Conservation (phyloP, 768 basidiomycete species). For the Tricholoma sp. region DNA sequence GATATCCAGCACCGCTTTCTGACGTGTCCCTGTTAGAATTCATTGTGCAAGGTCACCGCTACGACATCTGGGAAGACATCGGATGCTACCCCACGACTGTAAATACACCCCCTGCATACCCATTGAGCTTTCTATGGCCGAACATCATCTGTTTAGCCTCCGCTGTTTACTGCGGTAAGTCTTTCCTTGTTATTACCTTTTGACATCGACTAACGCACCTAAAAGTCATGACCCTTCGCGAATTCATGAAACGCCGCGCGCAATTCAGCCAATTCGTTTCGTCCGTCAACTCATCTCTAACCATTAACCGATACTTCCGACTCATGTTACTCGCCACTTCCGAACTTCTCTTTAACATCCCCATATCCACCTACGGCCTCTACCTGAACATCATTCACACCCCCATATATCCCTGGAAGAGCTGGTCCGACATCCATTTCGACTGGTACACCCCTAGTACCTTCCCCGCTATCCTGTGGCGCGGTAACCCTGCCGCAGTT, state of each 20-base stretch:
- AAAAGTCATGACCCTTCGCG: slow-evolving; percentile 30
- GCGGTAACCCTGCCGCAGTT: slow-evolving; percentile 14
- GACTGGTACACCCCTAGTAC: slow-evolving; percentile 40
- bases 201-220: background rate
- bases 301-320: slow-evolving; percentile 44
- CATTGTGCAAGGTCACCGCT: slow-evolving; percentile 54
- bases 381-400: slow-evolving; percentile 28
- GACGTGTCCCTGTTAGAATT: slow-evolving; percentile 29
- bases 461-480: slow-evolving; percentile 41
- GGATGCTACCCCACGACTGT: slow-evolving; percentile 52
- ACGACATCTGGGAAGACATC: slow-evolving; percentile 52
- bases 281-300: slow-evolving; percentile 34
- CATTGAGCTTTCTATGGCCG: slow-evolving; percentile 38
- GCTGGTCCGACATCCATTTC: slow-evolving; percentile 47
- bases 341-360: slow-evolving; percentile 44
- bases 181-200: background rate
- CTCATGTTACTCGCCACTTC: slow-evolving; percentile 49
- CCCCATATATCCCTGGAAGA: slow-evolving; percentile 38
- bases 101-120: slow-evolving; percentile 39
- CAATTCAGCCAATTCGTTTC: slow-evolving; percentile 40
- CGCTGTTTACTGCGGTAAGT: slow-evolving; percentile 28
- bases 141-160: slow-evolving; percentile 34
- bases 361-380: slow-evolving; percentile 33
- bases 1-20: background rate
- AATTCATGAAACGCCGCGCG: slow-evolving; percentile 35